These are phyloP conservation scores for Termitomyces sp. DNA, from an alignment of 768 basidiomycete genomes.

Conservation along the genomic window DNA sequence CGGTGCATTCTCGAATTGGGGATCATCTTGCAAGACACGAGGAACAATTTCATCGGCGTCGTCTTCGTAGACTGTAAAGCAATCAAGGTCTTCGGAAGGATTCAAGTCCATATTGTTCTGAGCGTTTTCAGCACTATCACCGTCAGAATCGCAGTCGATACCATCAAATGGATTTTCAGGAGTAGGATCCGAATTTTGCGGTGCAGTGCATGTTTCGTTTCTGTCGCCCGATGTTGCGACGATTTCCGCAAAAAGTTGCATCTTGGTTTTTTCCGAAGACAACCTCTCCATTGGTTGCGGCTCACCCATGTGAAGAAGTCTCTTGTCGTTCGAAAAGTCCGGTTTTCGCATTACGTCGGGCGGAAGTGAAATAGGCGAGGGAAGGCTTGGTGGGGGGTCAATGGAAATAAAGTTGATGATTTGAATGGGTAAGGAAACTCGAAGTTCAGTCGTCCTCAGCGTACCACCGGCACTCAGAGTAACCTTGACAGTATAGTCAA, in stretches of 20 bases:
- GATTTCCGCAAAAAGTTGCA: background rate
- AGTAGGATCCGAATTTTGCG: background rate
- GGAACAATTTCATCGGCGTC: conserved; percentile 34
- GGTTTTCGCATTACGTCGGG: background rate
- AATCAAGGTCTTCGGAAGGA: background rate
- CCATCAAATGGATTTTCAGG: background rate
- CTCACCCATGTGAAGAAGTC: background rate
- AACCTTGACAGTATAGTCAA: conserved; percentile 69
- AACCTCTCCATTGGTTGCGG: background rate
- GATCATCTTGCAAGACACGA: conserved; percentile 26
- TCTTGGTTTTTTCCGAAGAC: background rate
- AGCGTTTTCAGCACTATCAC: background rate
- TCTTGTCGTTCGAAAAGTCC: background rate
- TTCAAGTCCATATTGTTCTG: background rate
- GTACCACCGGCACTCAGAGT: conserved; percentile 60
- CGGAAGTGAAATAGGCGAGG: background rate
- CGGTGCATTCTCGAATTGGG: conserved; percentile 23
- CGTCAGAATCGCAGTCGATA: background rate
- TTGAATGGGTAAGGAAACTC: background rate
- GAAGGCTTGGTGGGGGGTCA: background rate
- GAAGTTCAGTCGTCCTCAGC: conserved; percentile 30
- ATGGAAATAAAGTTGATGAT: background rate
- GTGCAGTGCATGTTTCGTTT: background rate
- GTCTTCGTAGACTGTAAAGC: background rate
- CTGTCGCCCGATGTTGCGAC: background rate